Conservation (phyloP, 2,329 filamentous ascomycete genomes). For the Hypoxylon sp. region DNA sequence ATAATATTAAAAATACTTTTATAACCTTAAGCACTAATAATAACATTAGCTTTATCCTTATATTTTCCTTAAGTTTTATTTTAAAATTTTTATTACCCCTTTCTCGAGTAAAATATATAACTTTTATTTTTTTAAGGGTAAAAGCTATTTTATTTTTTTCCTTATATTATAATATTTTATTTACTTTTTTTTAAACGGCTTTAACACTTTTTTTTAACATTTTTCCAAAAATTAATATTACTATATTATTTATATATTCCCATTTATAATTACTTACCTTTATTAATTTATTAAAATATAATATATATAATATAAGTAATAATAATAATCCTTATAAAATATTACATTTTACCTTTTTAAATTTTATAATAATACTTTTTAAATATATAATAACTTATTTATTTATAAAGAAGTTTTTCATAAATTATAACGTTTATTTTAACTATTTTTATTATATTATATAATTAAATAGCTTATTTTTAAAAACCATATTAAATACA, state of each 20-base stretch:
- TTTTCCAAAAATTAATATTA: conserved; percentile 12
- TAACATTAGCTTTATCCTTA: background rate
- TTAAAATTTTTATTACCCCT: too few relatives aligned
- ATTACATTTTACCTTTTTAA: conserved; percentile 10
- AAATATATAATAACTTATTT: conserved; percentile 8
- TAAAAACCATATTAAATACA: conserved; percentile 7
- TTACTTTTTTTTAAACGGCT: too few relatives aligned
- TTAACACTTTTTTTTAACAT: conserved; percentile 8
- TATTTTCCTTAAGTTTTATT: too few relatives aligned
- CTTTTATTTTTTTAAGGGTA: too few relatives aligned
- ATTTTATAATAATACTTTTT: background rate
- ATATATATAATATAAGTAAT: conserved; percentile 22
- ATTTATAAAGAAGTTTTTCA: conserved; percentile 10
- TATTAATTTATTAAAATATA: conserved; percentile 12
- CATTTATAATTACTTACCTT: conserved; percentile 13
- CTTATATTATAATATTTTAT: too few relatives aligned
- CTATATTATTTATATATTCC: conserved; percentile 17
- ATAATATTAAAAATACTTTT: conserved; percentile 5
- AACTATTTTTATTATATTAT: conserved; percentile 16
- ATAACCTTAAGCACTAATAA: background rate
- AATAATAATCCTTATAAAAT: conserved; percentile 11
- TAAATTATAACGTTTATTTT: conserved; percentile 9
- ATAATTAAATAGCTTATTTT: conserved; percentile 10
- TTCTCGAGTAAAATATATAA: too few relatives aligned
- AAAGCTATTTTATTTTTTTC: too few relatives aligned